A percentile compares a stretch with the other conserved stretches of the same genome.
Evolutionary conservation across 169 alveolate species (phyloP).

Genomic region (Eimeria tenella): DNA sequence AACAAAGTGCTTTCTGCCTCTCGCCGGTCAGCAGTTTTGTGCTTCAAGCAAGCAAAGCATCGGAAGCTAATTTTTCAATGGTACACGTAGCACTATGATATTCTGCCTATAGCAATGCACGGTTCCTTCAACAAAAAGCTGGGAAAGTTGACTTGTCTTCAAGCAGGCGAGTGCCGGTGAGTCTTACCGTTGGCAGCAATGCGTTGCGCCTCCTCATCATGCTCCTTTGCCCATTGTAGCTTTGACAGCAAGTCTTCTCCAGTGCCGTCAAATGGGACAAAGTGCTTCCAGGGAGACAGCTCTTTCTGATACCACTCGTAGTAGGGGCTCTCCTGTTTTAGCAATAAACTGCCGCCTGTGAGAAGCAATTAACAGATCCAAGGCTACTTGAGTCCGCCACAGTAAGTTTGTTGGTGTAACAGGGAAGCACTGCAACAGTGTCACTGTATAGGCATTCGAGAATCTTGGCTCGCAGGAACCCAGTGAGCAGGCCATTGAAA

Average conservation of each 20-base stretch:
- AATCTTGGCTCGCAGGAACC: neutral
- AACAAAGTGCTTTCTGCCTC: neutral
- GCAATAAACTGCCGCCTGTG: constrained; percentile 75
- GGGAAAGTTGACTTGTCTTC: neutral
- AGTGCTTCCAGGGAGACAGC: constrained; percentile 72
- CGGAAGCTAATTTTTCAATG: neutral
- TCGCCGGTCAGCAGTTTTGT: neutral
- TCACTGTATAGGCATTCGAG: neutral
- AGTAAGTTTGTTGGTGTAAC: no score
- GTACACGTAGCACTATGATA: neutral
- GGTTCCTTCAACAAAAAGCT: neutral
- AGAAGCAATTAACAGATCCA: neutral
- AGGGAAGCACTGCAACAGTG: neutral
- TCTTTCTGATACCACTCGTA: constrained; percentile 79
- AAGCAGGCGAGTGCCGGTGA: neutral
- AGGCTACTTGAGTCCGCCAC: no score
- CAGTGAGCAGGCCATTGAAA: neutral
- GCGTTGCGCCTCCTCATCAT: constrained; percentile 65
- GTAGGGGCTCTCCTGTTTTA: constrained; percentile 72
- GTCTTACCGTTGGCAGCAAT: constrained; percentile 69
- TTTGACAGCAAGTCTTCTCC: constrained; percentile 61
- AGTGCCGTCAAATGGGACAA: constrained; percentile 67
- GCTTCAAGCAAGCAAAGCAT: neutral
- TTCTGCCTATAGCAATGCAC: neutral
- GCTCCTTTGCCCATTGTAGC: constrained; percentile 78